phyloP scores from a whole-genome alignment of 2,329 filamentous ascomycete genomes.

The Penicillium sclerotiorum region DNA sequence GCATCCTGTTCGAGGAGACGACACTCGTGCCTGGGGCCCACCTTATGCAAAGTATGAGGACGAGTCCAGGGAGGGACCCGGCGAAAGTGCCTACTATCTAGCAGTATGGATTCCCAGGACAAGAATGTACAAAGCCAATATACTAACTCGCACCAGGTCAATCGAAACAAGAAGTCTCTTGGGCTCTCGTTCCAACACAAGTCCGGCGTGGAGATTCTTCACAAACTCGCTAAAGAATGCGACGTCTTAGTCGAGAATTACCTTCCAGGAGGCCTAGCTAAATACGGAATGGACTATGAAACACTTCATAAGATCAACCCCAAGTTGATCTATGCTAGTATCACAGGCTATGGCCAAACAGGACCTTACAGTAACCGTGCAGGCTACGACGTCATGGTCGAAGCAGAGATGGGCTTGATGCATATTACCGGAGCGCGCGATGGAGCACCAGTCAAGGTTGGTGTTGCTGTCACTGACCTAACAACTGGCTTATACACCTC shows the following conservation, averaged over 20 bases:
- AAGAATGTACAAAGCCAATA: background rate
- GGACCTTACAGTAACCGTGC: constrained; percentile 85
- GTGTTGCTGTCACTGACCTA: constrained; percentile 93
- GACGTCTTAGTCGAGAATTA: constrained; percentile 98
- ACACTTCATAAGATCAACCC: constrained; percentile 82
- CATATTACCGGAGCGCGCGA: constrained; percentile 91
- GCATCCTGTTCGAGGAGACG: constrained; percentile 86
- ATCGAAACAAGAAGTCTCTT: constrained; percentile 95
- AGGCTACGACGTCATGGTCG: constrained; percentile 99
- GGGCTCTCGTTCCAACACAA: constrained; percentile 87
- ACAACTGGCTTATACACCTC: constrained; percentile 94
- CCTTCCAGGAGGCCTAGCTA: constrained; percentile 82
- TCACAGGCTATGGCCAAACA: constrained; percentile 95
- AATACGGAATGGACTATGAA: constrained; percentile 88
- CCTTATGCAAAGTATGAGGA: constrained; percentile 81
- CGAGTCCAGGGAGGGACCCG: constrained; percentile 63
- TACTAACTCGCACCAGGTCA: constrained; percentile 62
- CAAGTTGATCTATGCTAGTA: constrained; percentile 86
- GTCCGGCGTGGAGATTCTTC: constrained; percentile 81
- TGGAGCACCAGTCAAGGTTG: constrained; percentile 92
- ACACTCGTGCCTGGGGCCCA: constrained; percentile 94
- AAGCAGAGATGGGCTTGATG: constrained; percentile 97
- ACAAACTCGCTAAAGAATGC: constrained; percentile 78
- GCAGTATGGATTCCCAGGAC: constrained; percentile 60
- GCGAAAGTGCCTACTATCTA: constrained; percentile 94